Conservation (phyloP, 768 basidiomycete species). For the Daedaleopsis nitida region DNA sequence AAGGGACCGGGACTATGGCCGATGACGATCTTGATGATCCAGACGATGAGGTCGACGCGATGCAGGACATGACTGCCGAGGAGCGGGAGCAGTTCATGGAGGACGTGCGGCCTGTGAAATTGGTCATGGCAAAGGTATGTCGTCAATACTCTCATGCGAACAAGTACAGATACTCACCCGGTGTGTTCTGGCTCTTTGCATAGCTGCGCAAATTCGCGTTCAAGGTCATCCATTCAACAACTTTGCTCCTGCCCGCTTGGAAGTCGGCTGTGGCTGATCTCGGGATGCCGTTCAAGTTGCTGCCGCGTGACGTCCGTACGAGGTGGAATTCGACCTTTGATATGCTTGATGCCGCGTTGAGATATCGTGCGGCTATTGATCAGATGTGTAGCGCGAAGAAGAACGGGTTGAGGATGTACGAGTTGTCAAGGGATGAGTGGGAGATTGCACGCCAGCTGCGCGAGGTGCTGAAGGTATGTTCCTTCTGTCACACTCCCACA, state of each 20-base stretch:
- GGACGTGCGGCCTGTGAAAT: constrained; percentile 24
- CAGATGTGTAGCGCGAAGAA: constrained; percentile 21
- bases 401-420: constrained; percentile 20
- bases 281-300: constrained; percentile 21
- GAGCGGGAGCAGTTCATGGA: constrained; percentile 24
- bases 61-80: constrained; percentile 9
- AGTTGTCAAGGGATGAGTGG: constrained; percentile 36
- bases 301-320: constrained; percentile 41
- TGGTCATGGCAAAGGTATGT: constrained; percentile 35
- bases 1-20: not conserved
- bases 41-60: constrained; percentile 31
- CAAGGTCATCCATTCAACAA: constrained; percentile 30
- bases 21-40: constrained; percentile 16
- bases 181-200: no score
- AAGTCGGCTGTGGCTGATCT: constrained; percentile 12
- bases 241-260: constrained; percentile 35
- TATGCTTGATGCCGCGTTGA: constrained; percentile 35
- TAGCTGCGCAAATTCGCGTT: constrained; percentile 21
- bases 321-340: constrained; percentile 41
- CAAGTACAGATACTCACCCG: no score
- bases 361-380: constrained; percentile 30
- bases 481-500: not conserved
- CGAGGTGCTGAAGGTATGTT: not conserved
- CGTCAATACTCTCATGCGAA: no score
- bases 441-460: constrained; percentile 10